These are phyloP conservation scores for Termitomyces sp. DNA, from an alignment of 768 basidiomycete species.

Conservation along the genomic window DNA sequence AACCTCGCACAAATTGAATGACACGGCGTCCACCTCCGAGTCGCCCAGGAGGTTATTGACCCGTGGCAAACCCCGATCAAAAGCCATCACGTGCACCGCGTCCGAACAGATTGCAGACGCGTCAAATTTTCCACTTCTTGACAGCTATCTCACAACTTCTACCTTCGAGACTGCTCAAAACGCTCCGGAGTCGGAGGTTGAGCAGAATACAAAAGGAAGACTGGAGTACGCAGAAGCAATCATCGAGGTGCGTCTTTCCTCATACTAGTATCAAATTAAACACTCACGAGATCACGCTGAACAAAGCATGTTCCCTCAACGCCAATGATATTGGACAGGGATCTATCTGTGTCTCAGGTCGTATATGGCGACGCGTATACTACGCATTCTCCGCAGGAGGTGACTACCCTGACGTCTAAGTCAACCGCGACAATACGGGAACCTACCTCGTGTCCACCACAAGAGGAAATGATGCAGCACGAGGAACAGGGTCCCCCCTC, in stretches of 20 bases:
- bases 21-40: background rate
- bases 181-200: constrained; percentile 6
- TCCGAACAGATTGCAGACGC: constrained; percentile 10
- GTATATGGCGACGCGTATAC: background rate
- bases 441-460: constrained; percentile 10
- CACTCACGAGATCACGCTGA: background rate
- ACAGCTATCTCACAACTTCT: constrained; percentile 4
- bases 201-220: constrained; percentile 6
- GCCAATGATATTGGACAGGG: constrained; percentile 4
- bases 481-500: background rate
- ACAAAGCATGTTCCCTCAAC: constrained; percentile 11
- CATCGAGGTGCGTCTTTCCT: background rate
- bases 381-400: background rate
- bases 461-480: constrained; percentile 11
- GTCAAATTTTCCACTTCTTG: constrained; percentile 8
- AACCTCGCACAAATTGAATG: background rate
- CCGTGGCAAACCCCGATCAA: constrained; percentile 1
- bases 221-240: constrained; percentile 8
- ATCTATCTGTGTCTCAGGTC: background rate
- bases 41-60: background rate
- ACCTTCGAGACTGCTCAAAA: background rate
- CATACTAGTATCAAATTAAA: background rate
- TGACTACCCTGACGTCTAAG: background rate
- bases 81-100: constrained; percentile 12
- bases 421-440: constrained; percentile 3